These are phyloP conservation scores for Penstemon davidsonii DNA, from an alignment of 257 asterid genomes.

Conservation along the genomic window DNA sequence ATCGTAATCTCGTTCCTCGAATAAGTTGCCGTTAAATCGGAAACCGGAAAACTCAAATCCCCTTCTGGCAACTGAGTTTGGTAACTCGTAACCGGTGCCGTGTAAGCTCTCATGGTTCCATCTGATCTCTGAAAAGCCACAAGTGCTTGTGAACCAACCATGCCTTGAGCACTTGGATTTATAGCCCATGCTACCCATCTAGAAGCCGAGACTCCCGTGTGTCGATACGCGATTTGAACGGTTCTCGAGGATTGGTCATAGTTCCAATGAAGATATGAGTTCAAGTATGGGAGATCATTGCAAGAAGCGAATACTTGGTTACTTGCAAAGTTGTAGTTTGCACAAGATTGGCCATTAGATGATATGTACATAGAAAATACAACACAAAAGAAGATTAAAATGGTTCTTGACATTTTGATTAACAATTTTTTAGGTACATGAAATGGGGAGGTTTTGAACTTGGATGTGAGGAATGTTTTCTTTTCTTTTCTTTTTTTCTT, in stretches of 20 bases:
- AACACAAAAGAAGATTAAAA: slow-evolving; percentile 33
- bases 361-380: slow-evolving; percentile 38
- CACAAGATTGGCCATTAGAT: slow-evolving; percentile 64
- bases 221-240: slow-evolving; percentile 61
- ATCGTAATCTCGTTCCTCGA: slow-evolving; percentile 48
- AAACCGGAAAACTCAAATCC: slow-evolving; percentile 67
- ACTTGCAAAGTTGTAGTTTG: slow-evolving; percentile 50
- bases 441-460: background rate
- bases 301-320: slow-evolving; percentile 65
- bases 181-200: slow-evolving; percentile 89
- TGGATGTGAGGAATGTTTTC: slow-evolving; percentile 13
- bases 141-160: slow-evolving; percentile 81
- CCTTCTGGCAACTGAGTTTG: slow-evolving; percentile 58
- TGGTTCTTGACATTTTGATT: slow-evolving; percentile 17
- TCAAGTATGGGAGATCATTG: slow-evolving; percentile 62
- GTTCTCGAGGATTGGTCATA: slow-evolving; percentile 48
- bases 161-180: slow-evolving; percentile 64
- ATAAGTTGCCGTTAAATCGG: slow-evolving; percentile 62
- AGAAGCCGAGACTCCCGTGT: slow-evolving; percentile 38
- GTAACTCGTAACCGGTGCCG: slow-evolving; percentile 54
- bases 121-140: slow-evolving; percentile 76
- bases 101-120: slow-evolving; percentile 62
- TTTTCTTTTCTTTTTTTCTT: background rate
- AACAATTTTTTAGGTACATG: background rate
- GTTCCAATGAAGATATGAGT: slow-evolving; percentile 83